Evolutionary conservation across 2,329 filamentous ascomycete species (phyloP).

Genomic region (Sclerotinia sclerotiorum): DNA sequence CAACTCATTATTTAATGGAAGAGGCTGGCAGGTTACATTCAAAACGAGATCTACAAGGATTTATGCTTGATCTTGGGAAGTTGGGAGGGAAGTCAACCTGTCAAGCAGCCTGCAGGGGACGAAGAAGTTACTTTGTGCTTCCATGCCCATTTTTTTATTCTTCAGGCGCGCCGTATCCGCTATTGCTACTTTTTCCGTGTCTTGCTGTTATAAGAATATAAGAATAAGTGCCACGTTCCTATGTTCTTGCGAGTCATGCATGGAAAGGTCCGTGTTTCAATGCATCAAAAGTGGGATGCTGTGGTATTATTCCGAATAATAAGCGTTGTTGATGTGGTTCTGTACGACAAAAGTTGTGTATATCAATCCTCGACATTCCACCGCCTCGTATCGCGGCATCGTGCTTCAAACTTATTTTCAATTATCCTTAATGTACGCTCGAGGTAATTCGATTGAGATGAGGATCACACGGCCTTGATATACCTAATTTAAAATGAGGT

Average conservation of each 20-base stretch:
- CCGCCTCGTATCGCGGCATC: neutral
- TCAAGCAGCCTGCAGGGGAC: slow-evolving; percentile 14
- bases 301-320: slow-evolving; percentile 3
- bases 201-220: slow-evolving; percentile 23
- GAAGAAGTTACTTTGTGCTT: slow-evolving; percentile 17
- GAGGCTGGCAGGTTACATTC: slow-evolving; percentile 15
- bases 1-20: slow-evolving; percentile 17
- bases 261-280: slow-evolving; percentile 19
- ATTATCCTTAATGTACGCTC: too few species aligned
- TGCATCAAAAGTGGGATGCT: slow-evolving; percentile 23
- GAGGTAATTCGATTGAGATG: neutral
- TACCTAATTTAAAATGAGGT: neutral
- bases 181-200: neutral
- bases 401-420: neutral
- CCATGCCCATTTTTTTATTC: slow-evolving; percentile 17
- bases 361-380: slow-evolving; percentile 20
- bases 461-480: neutral
- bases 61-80: slow-evolving; percentile 19
- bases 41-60: slow-evolving; percentile 20
- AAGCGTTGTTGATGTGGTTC: slow-evolving; percentile 4
- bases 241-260: slow-evolving; percentile 22
- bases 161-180: slow-evolving; percentile 24
- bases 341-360: slow-evolving; percentile 17
- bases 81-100: slow-evolving; percentile 3
- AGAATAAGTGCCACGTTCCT: slow-evolving; percentile 15